Base-by-base conservation (phyloP, 1,284 basidiomycete species). In the Trichosporon faecale region DNA sequence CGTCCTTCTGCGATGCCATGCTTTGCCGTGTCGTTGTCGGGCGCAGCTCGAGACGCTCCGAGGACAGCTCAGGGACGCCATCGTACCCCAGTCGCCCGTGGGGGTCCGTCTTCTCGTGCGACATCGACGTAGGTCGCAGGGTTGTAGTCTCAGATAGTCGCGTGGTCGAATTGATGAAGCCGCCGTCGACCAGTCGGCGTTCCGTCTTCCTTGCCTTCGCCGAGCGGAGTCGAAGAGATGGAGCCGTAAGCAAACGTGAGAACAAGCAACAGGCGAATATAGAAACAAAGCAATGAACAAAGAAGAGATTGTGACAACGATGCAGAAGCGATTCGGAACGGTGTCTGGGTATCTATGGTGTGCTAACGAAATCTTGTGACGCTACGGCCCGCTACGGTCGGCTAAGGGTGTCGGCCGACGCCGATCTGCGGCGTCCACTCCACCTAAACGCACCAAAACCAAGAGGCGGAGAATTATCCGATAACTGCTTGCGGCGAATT, bases 391-490 rank as follows among this genome's bases (percentile, higher is more conserved):
- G 21, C 44, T 21, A 46, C 16, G 2, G 18, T 37, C 35, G 35
- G 40, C 16, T n/a, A 44, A 4, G 49, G 23, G 11, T 21, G 3
- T 52, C 49, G 49, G 49, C 49, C 21, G 49, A 52, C n/a, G 49
- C 49, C 49, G 49, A 52, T 52, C 49, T 52, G 49, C 49, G 49
- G 49, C 21, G 49, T 23, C n/a, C 49, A 61, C 57, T 31, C 57
- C 31, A 23, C 29, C 57, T 18, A 4, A 3, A 9, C 14, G 35
- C 35, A 37, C 35, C 35, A 37, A n/a, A n/a, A n/a, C n/a, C n/a
- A n/a, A n/a, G n/a, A n/a, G n/a, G 25, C 29, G 60, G 60, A 4
- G 60, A 29, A 25, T 61, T 61, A 2, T 61, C 60, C 60, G 18
- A 61, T 33, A 9, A 61, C 29, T 29, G 29, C 7, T 27, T 27